Percentiles rank a stretch among this genome's conserved stretches.
Evolutionary conservation across 225 moss, liverwort and hornwort genomes (phyloP).

Genomic region (Bryum argenteum): DNA sequence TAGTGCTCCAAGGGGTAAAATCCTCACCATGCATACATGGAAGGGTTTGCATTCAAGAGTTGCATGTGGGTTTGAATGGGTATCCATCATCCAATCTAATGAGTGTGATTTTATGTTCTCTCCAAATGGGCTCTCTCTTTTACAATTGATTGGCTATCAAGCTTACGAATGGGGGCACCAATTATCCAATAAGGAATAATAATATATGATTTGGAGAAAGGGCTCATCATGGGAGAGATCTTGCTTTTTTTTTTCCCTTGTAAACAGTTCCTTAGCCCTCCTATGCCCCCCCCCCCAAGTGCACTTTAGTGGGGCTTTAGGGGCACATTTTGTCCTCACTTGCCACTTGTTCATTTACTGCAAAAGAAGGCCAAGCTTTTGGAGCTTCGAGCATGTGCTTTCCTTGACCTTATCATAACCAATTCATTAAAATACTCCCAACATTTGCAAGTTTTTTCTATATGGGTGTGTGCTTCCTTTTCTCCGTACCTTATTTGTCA

Average conservation of each 20-base stretch:
- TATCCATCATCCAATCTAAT: no score
- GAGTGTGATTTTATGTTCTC: no score
- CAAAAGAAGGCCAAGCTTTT: slow-evolving; percentile 29
- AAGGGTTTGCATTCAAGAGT: no score
- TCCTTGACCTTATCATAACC: slow-evolving; percentile 46
- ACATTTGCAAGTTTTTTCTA: background rate
- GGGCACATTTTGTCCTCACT: slow-evolving; percentile 25
- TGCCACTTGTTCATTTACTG: slow-evolving; percentile 44
- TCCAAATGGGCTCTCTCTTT: no score
- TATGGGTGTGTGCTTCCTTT: slow-evolving; percentile 14
- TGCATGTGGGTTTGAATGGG: no score
- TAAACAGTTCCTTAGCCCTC: slow-evolving; percentile 5
- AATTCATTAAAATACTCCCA: slow-evolving; percentile 20
- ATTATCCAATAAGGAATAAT: background rate
- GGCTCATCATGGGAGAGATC: slow-evolving; percentile 28
- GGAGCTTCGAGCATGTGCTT: slow-evolving; percentile 34
- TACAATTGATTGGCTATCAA: no score
- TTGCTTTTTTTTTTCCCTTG: slow-evolving; percentile 2
- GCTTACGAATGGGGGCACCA: background rate
- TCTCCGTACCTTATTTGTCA: slow-evolving; percentile 13
- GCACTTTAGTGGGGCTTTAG: slow-evolving; percentile 20
- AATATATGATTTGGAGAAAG: slow-evolving; percentile 7
- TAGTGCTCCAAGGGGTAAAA: no score
- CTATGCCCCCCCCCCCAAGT: background rate
- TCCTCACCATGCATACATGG: no score